Base-by-base conservation (phyloP, 768 basidiomycete species). In the Tricholoma flavovirens region DNA sequence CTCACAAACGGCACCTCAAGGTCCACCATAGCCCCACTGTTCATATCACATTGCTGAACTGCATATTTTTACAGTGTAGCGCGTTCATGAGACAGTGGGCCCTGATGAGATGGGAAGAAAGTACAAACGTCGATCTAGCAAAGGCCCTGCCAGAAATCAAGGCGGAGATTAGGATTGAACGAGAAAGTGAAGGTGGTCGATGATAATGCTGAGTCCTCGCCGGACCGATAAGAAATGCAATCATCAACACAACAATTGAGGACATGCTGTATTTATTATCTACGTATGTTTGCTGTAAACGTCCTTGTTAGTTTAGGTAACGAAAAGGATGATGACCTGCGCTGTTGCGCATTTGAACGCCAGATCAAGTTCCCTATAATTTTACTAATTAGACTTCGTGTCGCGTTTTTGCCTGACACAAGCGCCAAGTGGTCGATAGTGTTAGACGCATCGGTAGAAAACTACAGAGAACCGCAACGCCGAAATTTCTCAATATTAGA, bases 51-150 rank as follows among this genome's bases (percentile, higher is more conserved):
- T 21, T 19, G 40, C 40, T 42, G 10, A 42, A 19, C 15, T 19
- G 10, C 19, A 21, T 40, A 5, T 17, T 3, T 42, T 10, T 19
- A 26, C 26, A 96, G 87, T 88, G 90, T 30, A 92, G 91, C 64
- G 75, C 86, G 50, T 92, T 82, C 70, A 86, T 94, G 64, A 81
- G 88, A 29, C 80, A 86, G 46, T 98, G 96, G 96, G 93, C 90
- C 0, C 73, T 87, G 35, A 81, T 82, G 24, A 79, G 83, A 29
- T 95, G 90, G 90, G 64, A 72, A 3, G 86, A 90, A 66, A 76
- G 77, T 53, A 69, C 75, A 0, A 76, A 78, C 43, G 85, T 90
- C 15, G 75, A 82, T 30, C 72, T 93, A 43, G 63, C 69, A 11
- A 75, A 75, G 1, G 87, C 89, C 61, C 75, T 92, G 8, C 77